Evolutionary conservation across 345 rosid species (phyloP).

Genomic region (Salix koriyanagi): DNA sequence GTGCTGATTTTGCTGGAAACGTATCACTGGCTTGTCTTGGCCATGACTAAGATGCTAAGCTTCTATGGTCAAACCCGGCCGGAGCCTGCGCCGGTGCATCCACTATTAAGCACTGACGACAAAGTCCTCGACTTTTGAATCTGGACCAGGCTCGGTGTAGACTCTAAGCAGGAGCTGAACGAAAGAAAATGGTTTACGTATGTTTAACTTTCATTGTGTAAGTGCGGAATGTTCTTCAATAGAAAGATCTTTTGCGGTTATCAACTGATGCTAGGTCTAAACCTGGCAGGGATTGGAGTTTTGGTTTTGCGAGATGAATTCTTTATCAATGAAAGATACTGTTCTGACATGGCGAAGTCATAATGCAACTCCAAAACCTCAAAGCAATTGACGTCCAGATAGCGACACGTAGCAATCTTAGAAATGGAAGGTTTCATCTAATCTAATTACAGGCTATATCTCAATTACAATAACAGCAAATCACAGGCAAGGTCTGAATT

Average conservation of each 20-base stretch:
- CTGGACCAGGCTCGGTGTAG: neutral
- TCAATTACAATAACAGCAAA: constrained; percentile 32
- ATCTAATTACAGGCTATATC: constrained; percentile 39
- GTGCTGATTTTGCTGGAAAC: constrained; percentile 3
- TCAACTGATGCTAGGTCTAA: neutral
- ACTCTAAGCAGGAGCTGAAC: neutral
- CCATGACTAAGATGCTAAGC: neutral
- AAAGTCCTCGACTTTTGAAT: neutral
- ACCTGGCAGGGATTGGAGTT: neutral
- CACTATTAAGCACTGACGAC: neutral
- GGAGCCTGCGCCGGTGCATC: neutral
- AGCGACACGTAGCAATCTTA: constrained; percentile 28
- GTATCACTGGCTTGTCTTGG: neutral
- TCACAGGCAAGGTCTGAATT: constrained; percentile 18
- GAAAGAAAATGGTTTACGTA: neutral
- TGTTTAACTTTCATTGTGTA: neutral
- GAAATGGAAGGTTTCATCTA: constrained; percentile 29
- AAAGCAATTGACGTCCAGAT: constrained; percentile 23
- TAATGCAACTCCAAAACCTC: constrained; percentile 18
- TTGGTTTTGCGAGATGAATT: neutral
- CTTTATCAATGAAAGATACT: neutral
- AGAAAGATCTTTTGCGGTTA: neutral
- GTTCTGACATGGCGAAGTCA: neutral
- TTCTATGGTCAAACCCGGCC: neutral
- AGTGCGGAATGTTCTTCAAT: neutral